Conservation (phyloP, 305 asterid genomes). For the Fraxinus paxiana region DNA sequence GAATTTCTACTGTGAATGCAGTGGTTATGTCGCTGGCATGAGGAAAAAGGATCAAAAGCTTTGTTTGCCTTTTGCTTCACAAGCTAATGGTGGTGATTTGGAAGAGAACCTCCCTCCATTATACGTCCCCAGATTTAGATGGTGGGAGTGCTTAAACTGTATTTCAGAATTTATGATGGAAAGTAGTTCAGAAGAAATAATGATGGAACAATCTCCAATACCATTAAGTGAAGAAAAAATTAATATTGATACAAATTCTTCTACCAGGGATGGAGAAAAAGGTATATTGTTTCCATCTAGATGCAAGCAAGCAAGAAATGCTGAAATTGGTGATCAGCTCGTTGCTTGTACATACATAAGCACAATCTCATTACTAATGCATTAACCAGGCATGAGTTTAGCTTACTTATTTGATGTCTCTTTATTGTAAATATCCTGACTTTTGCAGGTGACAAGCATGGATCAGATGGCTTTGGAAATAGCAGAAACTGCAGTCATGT, state of each 20-base stretch:
- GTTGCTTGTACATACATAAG: neutral
- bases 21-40: conserved; percentile 32
- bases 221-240: conserved; percentile 4
- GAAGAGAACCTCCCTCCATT: conserved; percentile 29
- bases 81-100: neutral
- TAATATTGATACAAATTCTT: neutral
- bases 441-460: neutral
- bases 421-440: neutral
- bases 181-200: conserved; percentile 14
- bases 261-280: neutral
- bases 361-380: neutral
- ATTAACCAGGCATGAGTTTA: neutral
- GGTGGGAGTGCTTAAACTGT: conserved; percentile 27
- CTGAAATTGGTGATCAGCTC: neutral
- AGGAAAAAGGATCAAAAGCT: conserved; percentile 20
- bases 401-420: neutral
- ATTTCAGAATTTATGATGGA: neutral
- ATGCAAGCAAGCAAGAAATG: neutral
- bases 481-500: neutral
- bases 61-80: conserved; percentile 22
- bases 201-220: neutral
- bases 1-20: conserved; percentile 16
- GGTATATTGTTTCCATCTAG: neutral
- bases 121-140: conserved; percentile 17
- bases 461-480: neutral